phyloP scores from a whole-genome alignment of 1,284 basidiomycete genomes.

The Rhodotorula mucilaginosa region DNA sequence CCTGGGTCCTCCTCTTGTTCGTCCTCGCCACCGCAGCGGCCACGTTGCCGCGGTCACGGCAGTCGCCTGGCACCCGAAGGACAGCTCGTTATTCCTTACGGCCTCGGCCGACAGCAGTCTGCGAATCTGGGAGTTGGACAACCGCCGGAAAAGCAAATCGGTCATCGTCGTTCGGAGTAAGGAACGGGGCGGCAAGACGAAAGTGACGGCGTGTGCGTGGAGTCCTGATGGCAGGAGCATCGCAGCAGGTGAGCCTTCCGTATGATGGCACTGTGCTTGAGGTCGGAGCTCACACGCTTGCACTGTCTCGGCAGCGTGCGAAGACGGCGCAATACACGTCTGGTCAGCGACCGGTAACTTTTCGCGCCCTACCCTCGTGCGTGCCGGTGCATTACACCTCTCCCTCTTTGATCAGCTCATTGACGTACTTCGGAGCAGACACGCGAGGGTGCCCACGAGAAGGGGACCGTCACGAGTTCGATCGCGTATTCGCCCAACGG shows the following conservation, averaged over 20 bases:
- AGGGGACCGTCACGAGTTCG: slow-evolving; percentile 76
- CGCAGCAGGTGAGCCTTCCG: slow-evolving; percentile 48
- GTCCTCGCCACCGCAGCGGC: slow-evolving; percentile 59
- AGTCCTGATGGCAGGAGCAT: slow-evolving; percentile 83
- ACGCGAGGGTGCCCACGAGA: slow-evolving; percentile 78
- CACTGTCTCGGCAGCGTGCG: slow-evolving; percentile 61
- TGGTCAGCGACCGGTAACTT: slow-evolving; percentile 93
- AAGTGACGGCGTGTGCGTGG: slow-evolving; percentile 70
- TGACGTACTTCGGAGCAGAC: slow-evolving; percentile 36
- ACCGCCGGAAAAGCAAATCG: slow-evolving; percentile 82
- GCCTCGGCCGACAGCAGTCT: slow-evolving; percentile 88
- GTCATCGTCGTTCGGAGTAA: slow-evolving; percentile 96
- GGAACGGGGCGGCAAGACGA: slow-evolving; percentile 89
- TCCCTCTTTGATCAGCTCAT: too few species aligned
- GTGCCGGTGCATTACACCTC: slow-evolving; percentile 48
- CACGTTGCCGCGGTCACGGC: slow-evolving; percentile 88
- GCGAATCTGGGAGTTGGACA: slow-evolving; percentile 90
- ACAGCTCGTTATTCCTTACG: slow-evolving; percentile 80
- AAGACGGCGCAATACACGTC: slow-evolving; percentile 86
- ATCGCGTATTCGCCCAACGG: slow-evolving; percentile 82
- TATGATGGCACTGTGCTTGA: too few species aligned
- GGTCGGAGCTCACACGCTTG: neutral
- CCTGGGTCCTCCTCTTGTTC: slow-evolving; percentile 4
- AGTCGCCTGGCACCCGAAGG: slow-evolving; percentile 88
- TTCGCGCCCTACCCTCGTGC: slow-evolving; percentile 62